Conservation (phyloP, 78 protist genomes). For the Protostelium mycophagum region DNA sequence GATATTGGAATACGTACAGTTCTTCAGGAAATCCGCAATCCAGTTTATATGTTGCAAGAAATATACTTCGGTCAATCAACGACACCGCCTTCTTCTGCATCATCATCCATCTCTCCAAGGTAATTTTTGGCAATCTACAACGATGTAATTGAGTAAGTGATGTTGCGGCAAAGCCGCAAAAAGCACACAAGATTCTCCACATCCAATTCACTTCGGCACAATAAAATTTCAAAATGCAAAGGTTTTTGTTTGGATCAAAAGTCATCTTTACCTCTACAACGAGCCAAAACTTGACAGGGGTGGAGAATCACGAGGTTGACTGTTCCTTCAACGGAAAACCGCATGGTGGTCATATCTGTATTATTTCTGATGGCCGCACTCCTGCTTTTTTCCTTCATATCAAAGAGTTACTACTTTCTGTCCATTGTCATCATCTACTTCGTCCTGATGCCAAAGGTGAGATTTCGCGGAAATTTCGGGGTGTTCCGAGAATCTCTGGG, state of each 20-base stretch:
- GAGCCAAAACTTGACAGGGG: background rate
- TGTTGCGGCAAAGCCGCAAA: too few species aligned
- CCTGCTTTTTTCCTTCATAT: background rate
- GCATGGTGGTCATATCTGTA: background rate
- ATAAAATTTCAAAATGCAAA: too few species aligned
- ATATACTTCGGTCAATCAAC: background rate
- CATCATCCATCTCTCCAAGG: background rate
- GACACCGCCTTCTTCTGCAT: background rate
- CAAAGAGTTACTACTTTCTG: background rate
- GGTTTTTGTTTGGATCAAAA: too few species aligned
- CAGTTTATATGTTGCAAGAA: background rate
- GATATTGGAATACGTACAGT: background rate
- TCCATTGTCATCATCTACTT: background rate
- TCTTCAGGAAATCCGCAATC: background rate
- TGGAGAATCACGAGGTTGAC: background rate
- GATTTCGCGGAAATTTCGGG: too few species aligned
- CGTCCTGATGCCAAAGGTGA: background rate
- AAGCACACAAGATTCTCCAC: too few species aligned
- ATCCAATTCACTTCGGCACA: too few species aligned
- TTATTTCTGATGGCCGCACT: background rate
- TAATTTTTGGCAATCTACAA: background rate
- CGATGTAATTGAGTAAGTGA: background rate
- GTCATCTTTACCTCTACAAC: too few species aligned
- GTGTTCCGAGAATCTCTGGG: too few species aligned
- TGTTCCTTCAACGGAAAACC: background rate